Evolutionary conservation across 345 rosid genomes (phyloP).

Genomic region (Melaleuca quinquenervia): DNA sequence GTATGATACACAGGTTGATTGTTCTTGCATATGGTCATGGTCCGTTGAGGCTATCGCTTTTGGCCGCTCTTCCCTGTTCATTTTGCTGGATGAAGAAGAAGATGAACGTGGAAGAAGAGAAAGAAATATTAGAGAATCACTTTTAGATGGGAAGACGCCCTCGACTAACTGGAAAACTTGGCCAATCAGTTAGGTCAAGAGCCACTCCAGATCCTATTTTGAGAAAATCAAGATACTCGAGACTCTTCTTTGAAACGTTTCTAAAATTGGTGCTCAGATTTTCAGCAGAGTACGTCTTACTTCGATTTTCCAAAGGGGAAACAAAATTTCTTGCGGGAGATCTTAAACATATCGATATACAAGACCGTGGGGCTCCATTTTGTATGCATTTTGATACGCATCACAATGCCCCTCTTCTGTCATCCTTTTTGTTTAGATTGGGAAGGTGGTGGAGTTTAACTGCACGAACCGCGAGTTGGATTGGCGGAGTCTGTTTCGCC

Average conservation of each 20-base stretch:
- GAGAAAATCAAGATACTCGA: no score
- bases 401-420: neutral
- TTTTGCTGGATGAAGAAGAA: neutral
- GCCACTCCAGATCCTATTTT: no score
- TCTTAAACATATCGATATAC: neutral
- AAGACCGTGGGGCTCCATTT: neutral
- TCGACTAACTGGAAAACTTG: neutral
- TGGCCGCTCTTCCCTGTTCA: neutral
- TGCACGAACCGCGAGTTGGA: neutral
- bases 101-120: neutral
- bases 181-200: no score
- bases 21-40: neutral
- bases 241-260: no score
- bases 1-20: neutral
- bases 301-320: neutral
- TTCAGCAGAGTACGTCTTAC: neutral
- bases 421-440: neutral
- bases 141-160: neutral
- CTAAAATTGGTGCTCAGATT: neutral
- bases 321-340: neutral
- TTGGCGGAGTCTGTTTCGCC: neutral
- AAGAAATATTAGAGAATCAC: rapidly evolving
- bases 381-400: neutral
- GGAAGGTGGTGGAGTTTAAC: neutral
- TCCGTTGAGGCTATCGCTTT: neutral